Evolutionary conservation across 345 rosid genomes (phyloP), one percentile per base, ranked within the genome.

Genomic region (Hibiscus mutabilis): DNA sequence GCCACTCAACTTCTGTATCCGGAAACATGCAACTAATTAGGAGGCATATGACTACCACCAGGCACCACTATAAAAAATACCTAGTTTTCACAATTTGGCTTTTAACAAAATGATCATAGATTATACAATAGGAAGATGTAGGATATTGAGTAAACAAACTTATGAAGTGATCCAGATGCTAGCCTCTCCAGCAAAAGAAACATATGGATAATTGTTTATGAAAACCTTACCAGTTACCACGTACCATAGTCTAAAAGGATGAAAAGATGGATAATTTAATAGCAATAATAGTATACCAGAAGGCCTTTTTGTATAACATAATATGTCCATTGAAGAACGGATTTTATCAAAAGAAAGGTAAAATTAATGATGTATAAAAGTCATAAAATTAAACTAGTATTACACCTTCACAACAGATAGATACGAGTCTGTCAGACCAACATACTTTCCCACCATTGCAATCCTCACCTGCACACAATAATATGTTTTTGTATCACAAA

Each of bases 391-490:
- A 70, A 61, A 22, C 25, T 22, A 19, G 49, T 56, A 73, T 14
- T 71, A 57, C 60, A 90, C 99, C 97, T 95, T 95, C 42, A 92
- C 82, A 75, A 95, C 97, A 12, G 98, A 95, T 61, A 95, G 88
- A 85, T 95, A 95, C 1, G 98, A 87, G 87, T 95, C 99, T 0
- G 96, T 73, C 73, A 92, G 86, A 79, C 97, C 99, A 69, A 92
- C 83, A 61, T 95, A 95, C 78, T 95, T 95, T 71, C 99, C 99
- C 77, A 95, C 97, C 89, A 95, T 85, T 9, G 97, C 97, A 82
- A 95, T 95, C 77, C 80, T 88, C 70, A 92, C 99, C 99, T 92
- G 86, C 59, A 76, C 60, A 78, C 16, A 72, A 59, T 27, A 69
- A 66, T 73, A 58, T 18, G 9, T 71, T 71, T 35, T 46, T 46